These are phyloP conservation scores for Aphanomyces invadans DNA, from an alignment of 352 stramenopile genomes.

Conservation along the genomic window DNA sequence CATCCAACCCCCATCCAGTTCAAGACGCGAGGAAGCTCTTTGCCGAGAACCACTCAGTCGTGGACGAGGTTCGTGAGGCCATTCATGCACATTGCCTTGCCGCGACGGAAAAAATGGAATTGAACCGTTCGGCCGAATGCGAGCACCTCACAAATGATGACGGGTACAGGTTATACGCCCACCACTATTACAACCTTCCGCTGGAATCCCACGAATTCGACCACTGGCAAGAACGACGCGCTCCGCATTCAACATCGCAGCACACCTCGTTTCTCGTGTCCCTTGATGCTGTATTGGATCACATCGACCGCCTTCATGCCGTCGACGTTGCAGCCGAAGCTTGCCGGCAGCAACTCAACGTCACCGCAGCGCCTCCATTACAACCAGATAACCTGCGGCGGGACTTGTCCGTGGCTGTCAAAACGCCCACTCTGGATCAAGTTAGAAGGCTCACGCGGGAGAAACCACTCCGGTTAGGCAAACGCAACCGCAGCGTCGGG, in stretches of 20 bases:
- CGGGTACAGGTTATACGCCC: background rate
- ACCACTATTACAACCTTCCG: constrained; percentile 11
- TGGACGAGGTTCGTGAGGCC: constrained; percentile 7
- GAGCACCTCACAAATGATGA: background rate
- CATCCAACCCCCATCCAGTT: constrained; percentile 12
- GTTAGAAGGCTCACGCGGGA: no score
- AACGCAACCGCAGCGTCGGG: background rate
- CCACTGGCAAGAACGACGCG: background rate
- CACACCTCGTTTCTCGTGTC: background rate
- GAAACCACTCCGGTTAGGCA: background rate
- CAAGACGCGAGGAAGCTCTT: constrained; percentile 6
- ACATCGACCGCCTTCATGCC: background rate
- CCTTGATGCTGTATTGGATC: background rate
- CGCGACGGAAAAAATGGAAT: background rate
- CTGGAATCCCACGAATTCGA: background rate
- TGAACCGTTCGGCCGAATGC: background rate
- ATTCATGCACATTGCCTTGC: background rate
- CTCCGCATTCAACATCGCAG: background rate
- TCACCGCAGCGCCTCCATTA: background rate
- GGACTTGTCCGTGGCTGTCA: background rate
- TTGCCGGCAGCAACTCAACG: background rate
- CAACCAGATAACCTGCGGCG: background rate
- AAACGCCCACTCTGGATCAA: background rate
- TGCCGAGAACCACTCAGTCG: background rate
- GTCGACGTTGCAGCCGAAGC: background rate